Evolutionary conservation across 2,329 filamentous ascomycete species (phyloP).

Genomic region (Botrytis fragariae): DNA sequence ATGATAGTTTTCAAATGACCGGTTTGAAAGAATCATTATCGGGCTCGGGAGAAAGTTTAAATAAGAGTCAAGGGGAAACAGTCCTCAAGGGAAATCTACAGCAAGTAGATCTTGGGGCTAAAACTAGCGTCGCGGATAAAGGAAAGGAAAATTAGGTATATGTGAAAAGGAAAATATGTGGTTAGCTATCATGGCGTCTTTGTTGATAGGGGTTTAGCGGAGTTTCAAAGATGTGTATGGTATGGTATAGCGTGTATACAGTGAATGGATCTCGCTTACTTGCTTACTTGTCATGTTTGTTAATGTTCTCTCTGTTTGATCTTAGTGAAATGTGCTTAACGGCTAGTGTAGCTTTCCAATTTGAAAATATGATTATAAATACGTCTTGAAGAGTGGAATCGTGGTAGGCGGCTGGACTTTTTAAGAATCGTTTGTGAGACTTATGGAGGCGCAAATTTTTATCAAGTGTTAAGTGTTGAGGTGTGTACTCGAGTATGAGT

Average conservation of each 20-base stretch:
- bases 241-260: not conserved
- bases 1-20: not conserved
- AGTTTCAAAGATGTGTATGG: not conserved
- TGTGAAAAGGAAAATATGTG: not conserved
- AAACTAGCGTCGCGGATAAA: not conserved
- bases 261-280: not conserved
- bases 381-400: not conserved
- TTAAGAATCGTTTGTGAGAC: not conserved
- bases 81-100: not conserved
- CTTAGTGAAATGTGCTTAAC: not conserved
- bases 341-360: not conserved
- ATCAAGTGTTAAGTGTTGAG: not conserved
- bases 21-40: slow-evolving; percentile 2
- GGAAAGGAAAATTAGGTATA: not conserved
- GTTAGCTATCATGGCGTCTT: not conserved
- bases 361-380: not conserved
- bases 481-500: not conserved
- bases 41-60: not conserved
- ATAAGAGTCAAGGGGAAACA: not conserved
- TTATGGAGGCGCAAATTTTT: not conserved
- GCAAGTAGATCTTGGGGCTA: not conserved
- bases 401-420: not conserved
- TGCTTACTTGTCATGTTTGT: not conserved
- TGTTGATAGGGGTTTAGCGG: not conserved
- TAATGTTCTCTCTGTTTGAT: not conserved